These are phyloP conservation scores for Arthroderma sp. DNA, from an alignment of 2,329 filamentous ascomycete species.

Conservation along the genomic window DNA sequence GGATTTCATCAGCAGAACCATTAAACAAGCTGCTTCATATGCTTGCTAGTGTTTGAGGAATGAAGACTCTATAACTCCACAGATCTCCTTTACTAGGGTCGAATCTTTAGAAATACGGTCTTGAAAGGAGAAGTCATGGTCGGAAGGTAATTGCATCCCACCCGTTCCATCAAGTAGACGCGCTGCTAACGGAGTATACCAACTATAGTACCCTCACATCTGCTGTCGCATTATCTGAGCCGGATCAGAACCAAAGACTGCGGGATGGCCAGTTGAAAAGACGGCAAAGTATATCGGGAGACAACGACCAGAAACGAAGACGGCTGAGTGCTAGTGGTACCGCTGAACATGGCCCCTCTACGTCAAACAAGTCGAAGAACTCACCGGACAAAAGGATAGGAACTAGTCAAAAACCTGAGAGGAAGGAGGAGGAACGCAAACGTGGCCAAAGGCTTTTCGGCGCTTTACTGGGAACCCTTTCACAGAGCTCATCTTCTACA, in stretches of 20 bases:
- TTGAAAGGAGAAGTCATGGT: too few species aligned
- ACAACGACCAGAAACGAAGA: slow-evolving; percentile 40
- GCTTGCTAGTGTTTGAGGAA: too few species aligned
- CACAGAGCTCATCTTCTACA: slow-evolving; percentile 53
- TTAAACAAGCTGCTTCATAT: too few species aligned
- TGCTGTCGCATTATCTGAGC: slow-evolving; percentile 41
- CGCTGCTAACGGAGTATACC: too few species aligned
- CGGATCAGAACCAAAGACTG: slow-evolving; percentile 17
- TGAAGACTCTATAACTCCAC: too few species aligned
- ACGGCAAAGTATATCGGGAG: slow-evolving; percentile 34
- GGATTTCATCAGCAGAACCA: too few species aligned
- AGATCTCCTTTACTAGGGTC: too few species aligned
- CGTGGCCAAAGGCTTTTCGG: slow-evolving; percentile 79
- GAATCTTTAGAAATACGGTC: too few species aligned
- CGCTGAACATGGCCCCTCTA: slow-evolving; percentile 9
- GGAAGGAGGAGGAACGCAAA: slow-evolving; percentile 60
- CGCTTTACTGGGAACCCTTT: slow-evolving; percentile 62
- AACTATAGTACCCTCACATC: slow-evolving; percentile 36
- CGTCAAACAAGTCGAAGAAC: background rate
- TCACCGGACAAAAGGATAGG: slow-evolving; percentile 6
- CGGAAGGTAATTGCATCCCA: too few species aligned
- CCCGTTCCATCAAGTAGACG: too few species aligned
- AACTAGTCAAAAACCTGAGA: slow-evolving; percentile 19
- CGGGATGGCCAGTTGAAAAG: slow-evolving; percentile 34
- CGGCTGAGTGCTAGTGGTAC: slow-evolving; percentile 30